Evolutionary conservation across 768 basidiomycete genomes (phyloP).

Genomic region (Pholiota molesta): DNA sequence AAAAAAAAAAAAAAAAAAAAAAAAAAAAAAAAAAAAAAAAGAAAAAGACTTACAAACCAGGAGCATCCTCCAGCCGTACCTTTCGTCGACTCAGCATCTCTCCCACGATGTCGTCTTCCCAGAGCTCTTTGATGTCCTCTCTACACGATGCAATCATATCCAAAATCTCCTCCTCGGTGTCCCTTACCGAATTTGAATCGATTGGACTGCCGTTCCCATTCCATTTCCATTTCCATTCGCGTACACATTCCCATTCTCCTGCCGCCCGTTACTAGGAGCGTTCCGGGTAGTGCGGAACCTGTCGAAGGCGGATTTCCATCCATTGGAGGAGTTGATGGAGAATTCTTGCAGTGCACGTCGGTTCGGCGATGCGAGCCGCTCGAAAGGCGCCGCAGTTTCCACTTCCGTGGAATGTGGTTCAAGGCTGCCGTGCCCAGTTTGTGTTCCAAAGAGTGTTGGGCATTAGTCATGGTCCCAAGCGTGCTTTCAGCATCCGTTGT

Average conservation of each 20-base stretch:
- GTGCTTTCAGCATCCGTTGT: constrained; percentile 60
- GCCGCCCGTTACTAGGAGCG: constrained; percentile 18
- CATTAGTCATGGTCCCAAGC: constrained; percentile 59
- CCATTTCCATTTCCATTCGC: constrained; percentile 10
- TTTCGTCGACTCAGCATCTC: constrained; percentile 60
- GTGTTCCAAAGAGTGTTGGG: constrained; percentile 62
- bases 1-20: not conserved
- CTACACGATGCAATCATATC: constrained; percentile 62
- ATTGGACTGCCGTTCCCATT: constrained; percentile 20
- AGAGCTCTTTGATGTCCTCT: constrained; percentile 69
- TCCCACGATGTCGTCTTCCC: constrained; percentile 66
- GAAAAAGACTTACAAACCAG: constrained; percentile 66
- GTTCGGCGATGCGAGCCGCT: constrained; percentile 22
- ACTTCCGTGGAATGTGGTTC: constrained; percentile 48
- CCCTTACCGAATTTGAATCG: constrained; percentile 25
- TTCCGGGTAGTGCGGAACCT: constrained; percentile 47
- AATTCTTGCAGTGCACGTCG: constrained; percentile 49
- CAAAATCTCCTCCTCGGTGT: constrained; percentile 55
- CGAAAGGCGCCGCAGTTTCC: constrained; percentile 46
- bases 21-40: not conserved
- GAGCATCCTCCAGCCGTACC: constrained; percentile 63
- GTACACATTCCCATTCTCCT: constrained; percentile 13
- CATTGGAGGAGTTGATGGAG: constrained; percentile 61
- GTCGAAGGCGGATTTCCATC: constrained; percentile 67
- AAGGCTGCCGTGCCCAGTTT: constrained; percentile 58